Evolutionary conservation across 2,329 filamentous ascomycete genomes (phyloP).

Genomic region (Curvularia eragrostidis): DNA sequence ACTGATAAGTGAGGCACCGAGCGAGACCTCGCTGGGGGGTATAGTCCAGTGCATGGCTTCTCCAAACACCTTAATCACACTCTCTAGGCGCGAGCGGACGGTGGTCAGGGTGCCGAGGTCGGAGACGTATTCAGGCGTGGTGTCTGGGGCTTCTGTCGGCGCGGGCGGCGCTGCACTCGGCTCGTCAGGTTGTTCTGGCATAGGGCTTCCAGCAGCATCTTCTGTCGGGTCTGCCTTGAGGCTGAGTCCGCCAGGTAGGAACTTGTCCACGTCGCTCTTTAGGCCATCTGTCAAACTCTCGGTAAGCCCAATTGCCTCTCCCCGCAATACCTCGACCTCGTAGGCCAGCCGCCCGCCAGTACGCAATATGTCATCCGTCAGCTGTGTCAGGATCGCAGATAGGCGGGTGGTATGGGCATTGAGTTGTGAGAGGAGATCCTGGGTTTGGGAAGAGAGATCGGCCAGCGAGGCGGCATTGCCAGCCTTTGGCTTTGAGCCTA

Average conservation of each 20-base stretch:
- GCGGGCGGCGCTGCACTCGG: slow-evolving; percentile 5
- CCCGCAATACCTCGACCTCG: slow-evolving; percentile 90
- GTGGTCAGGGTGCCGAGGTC: slow-evolving; percentile 82
- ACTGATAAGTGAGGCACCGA: slow-evolving; percentile 85
- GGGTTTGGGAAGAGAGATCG: slow-evolving; percentile 81
- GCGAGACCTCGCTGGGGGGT: slow-evolving; percentile 83
- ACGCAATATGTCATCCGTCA: slow-evolving; percentile 93
- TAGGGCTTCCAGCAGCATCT: slow-evolving; percentile 8
- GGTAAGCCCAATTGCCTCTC: slow-evolving; percentile 80
- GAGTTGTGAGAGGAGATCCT: slow-evolving; percentile 83
- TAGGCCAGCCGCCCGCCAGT: slow-evolving; percentile 89
- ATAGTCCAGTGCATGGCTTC: slow-evolving; percentile 96
- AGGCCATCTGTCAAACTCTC: slow-evolving; percentile 78
- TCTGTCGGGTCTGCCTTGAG: slow-evolving; percentile 17
- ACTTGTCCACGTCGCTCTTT: slow-evolving; percentile 73
- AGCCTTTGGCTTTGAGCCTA: slow-evolving; percentile 51
- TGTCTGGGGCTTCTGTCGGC: slow-evolving; percentile 12
- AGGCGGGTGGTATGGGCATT: slow-evolving; percentile 87
- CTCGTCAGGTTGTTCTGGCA: slow-evolving; percentile 3
- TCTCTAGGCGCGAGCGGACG: slow-evolving; percentile 83
- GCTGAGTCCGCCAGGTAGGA: slow-evolving; percentile 63
- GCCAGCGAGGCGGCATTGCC: slow-evolving; percentile 66
- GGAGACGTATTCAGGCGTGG: slow-evolving; percentile 64
- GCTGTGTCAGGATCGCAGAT: slow-evolving; percentile 79
- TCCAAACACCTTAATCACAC: slow-evolving; percentile 89